Base-by-base conservation (phyloP, 257 asterid genomes). In the Buddleja alternifolia region DNA sequence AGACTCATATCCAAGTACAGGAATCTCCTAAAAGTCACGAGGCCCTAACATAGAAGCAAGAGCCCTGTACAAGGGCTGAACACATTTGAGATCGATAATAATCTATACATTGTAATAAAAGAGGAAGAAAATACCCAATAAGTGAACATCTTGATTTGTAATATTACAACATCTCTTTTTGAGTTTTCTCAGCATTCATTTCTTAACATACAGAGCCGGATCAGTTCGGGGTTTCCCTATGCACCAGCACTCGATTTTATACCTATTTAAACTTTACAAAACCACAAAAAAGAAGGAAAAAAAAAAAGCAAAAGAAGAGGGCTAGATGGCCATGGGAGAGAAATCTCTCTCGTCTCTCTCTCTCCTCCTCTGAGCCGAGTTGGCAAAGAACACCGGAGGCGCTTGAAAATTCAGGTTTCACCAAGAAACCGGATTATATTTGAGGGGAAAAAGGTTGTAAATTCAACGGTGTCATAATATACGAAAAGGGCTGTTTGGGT, bases 261-360 rank as follows among this genome's bases (percentile, higher is more conserved):
- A 77, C 82, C 77, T 76, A 80, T 63, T 81, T 74, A 62, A 72
- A 76, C 83, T 88, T 72, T 85, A 85, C 88, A 83, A 41, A 61
- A 71, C 66, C 55, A 41, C 39, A 39, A 14, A 19, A 60, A 58
- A 15, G 29, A 51, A 63, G 59, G 29, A 41, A 40, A 23, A 63
- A 41, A 12, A 39, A 5, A 67, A 46, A 23, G 23, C 40, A 73
- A 12, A 59, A 20, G 9, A 59, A 15, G 34, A 29, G 34, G 5
- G 34, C 34, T 29, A 29, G 34, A 1, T 29, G 34, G 34, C 34
- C 34, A 29, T 57, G 69, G 66, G 52, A 73, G 62, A 47, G 69
- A 24, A 60, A 72, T 24, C 78, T 41, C 71, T 42, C 71, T 44
- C 60, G 65, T 73, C 73, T 29, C 5, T 29, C 59, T 70, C 65